Evolutionary conservation across 345 rosid genomes (phyloP).

Genomic region (Lepidium didymum): DNA sequence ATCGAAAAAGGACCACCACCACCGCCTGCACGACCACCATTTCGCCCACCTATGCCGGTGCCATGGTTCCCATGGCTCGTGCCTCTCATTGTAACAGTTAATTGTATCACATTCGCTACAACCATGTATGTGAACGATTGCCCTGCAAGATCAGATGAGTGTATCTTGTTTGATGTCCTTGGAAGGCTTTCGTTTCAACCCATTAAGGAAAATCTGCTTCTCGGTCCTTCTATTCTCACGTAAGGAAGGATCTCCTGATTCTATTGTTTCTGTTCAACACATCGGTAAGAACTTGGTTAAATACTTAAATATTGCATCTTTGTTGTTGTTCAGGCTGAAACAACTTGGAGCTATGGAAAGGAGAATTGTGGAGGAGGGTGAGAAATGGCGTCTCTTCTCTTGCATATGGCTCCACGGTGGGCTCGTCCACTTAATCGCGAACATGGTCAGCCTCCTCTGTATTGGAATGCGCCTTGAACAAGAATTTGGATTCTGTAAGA

Average conservation of each 20-base stretch:
- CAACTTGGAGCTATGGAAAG: conserved; percentile 68
- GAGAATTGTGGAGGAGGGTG: conserved; percentile 40
- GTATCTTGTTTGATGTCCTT: conserved; percentile 33
- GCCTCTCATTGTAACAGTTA: conserved; percentile 46
- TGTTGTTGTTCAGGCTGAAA: conserved; percentile 46
- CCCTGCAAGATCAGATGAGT: conserved; percentile 39
- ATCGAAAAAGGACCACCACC: conserved; percentile 25
- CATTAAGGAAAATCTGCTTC: conserved; percentile 34
- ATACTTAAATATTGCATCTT: neutral
- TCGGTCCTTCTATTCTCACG: conserved; percentile 70
- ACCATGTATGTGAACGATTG: conserved; percentile 71
- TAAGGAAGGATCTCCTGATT: conserved; percentile 20
- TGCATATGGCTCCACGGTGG: conserved; percentile 96
- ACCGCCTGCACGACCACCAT: conserved; percentile 33
- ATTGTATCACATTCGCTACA: conserved; percentile 37
- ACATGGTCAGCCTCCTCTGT: conserved; percentile 76
- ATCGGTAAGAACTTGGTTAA: neutral
- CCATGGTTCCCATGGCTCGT: conserved; percentile 70
- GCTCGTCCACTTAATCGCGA: conserved; percentile 57
- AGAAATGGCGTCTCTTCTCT: conserved; percentile 70
- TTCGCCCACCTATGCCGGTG: conserved; percentile 33
- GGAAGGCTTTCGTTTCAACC: conserved; percentile 63
- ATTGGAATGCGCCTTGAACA: conserved; percentile 78
- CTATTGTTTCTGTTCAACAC: neutral
- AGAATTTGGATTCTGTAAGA: conserved; percentile 88